Evolutionary conservation across 176 grass and related monocot genomes (phyloP), one percentile per base, ranked within the genome.

Genomic region (Eremochloa ophiuroides): DNA sequence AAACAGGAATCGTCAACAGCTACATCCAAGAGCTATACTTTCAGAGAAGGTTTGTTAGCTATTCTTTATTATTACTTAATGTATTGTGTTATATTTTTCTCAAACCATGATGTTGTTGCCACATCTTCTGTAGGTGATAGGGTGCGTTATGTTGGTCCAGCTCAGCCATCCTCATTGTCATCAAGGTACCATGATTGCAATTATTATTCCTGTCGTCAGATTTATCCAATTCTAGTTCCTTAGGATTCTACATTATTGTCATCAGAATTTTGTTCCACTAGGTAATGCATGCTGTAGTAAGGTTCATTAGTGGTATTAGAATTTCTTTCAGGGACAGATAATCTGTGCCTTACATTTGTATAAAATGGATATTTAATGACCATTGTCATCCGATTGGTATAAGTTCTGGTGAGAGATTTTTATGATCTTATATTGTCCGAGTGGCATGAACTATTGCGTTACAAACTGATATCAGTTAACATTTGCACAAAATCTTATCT

Each of bases 1-100:
- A 99, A 99, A 77, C 90, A 95, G 25, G 97, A 99, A 74, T 77
- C 86, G 16, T 98, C 92, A 69, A 95, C 95, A 38, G 95, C 95
- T 69, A 89, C 95, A 41, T 98, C 95, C 62, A 98, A 98, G 66
- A 88, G 85, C 41, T 90, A 99, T 89, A 99, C 88, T 84, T 99
- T 95, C 22, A 96, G 86, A 99, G 93, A 96, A 93, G 97, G 97
- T 89, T 86, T 30, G 70, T 18, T 79, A 39, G 8, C 33, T 59
- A 66, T 64, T 59, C 62, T 63, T 60, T 62, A 30, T 75, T 63
- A 73, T 85, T 64, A 65, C 81, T 62, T 10, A 31, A 69, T 48
- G 51, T 58, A 17, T 71, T 59, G 22, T 78, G 63, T 68, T 66
- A 17, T 77, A 38, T 82, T 82, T 67, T 67, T 7, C 79, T 68